Percentiles rank a stretch among this genome's conserved stretches.
Evolutionary conservation across 2,329 filamentous ascomycete genomes (phyloP).

Genomic region (Arthrobotrys entomopaga): DNA sequence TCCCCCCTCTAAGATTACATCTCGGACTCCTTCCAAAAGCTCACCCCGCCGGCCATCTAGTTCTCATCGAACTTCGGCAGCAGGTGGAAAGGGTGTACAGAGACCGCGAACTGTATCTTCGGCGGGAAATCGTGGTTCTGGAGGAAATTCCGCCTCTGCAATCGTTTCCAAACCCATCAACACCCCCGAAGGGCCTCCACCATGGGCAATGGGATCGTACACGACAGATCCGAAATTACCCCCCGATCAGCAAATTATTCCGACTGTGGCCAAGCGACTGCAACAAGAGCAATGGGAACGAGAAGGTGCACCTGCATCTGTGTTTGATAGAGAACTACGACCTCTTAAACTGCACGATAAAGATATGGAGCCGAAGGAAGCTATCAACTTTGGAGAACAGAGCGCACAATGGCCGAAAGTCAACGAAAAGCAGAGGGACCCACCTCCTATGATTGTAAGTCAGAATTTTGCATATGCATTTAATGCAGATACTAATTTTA

Average conservation of each 20-base stretch:
- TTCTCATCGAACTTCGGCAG: constrained; percentile 61
- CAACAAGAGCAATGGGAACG: constrained; percentile 96
- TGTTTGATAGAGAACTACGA: constrained; percentile 88
- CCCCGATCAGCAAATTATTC: constrained; percentile 93
- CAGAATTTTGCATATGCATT: background rate
- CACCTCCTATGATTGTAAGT: constrained; percentile 52
- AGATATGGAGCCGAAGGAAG: constrained; percentile 63
- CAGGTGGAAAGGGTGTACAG: constrained; percentile 61
- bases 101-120: constrained; percentile 60
- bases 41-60: constrained; percentile 60
- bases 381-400: constrained; percentile 48
- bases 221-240: constrained; percentile 94
- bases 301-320: constrained; percentile 83
- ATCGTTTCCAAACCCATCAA: constrained; percentile 66
- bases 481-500: constrained; percentile 3
- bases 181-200: constrained; percentile 92
- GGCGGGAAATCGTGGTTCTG: constrained; percentile 67
- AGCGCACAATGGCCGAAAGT: constrained; percentile 43
- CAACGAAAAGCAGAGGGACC: constrained; percentile 47
- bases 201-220: constrained; percentile 94
- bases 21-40: constrained; percentile 62
- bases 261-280: constrained; percentile 88
- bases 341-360: constrained; percentile 73
- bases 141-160: constrained; percentile 67
- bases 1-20: constrained; percentile 28